These are phyloP conservation scores for Collybia sp. DNA, from an alignment of 768 basidiomycete genomes.

Conservation along the genomic window DNA sequence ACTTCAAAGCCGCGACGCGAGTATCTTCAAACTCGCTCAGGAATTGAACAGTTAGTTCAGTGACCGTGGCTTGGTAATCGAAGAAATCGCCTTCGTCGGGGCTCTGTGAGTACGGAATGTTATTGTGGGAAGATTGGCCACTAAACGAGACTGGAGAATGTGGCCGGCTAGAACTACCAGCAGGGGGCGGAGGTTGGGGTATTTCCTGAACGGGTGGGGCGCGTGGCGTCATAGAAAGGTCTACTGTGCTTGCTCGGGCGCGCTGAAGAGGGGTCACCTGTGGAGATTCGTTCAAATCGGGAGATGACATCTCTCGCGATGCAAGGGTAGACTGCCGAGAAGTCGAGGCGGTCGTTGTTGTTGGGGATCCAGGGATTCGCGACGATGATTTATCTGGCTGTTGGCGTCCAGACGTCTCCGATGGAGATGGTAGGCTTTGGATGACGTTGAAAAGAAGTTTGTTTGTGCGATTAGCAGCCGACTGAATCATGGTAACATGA, in stretches of 20 bases:
- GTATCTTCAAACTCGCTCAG: constrained; percentile 97
- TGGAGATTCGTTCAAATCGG: constrained; percentile 34
- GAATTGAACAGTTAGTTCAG: constrained; percentile 89
- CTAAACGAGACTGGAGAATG: constrained; percentile 56
- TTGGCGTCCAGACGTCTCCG: constrained; percentile 35
- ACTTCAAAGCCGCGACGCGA: constrained; percentile 90
- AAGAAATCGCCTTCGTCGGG: constrained; percentile 67
- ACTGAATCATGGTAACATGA: constrained; percentile 83
- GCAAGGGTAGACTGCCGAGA: constrained; percentile 48
- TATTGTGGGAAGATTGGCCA: constrained; percentile 32
- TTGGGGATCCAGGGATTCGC: constrained; percentile 52
- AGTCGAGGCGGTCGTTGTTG: constrained; percentile 38
- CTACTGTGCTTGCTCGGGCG: constrained; percentile 24
- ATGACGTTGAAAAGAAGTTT: constrained; percentile 82
- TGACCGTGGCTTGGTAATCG: constrained; percentile 91
- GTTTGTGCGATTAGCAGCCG: constrained; percentile 83
- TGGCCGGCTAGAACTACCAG: constrained; percentile 45
- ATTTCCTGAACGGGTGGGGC: constrained; percentile 26
- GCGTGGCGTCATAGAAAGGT: constrained; percentile 34
- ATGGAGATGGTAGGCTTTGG: constrained; percentile 74
- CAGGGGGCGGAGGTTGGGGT: constrained; percentile 15
- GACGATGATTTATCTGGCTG: constrained; percentile 25
- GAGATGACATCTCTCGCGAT: constrained; percentile 43
- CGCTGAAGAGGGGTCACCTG: constrained; percentile 14
- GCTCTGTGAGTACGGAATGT: constrained; percentile 21